phyloP scores from a whole-genome alignment of 768 basidiomycete species.

The Suillus plorans region DNA sequence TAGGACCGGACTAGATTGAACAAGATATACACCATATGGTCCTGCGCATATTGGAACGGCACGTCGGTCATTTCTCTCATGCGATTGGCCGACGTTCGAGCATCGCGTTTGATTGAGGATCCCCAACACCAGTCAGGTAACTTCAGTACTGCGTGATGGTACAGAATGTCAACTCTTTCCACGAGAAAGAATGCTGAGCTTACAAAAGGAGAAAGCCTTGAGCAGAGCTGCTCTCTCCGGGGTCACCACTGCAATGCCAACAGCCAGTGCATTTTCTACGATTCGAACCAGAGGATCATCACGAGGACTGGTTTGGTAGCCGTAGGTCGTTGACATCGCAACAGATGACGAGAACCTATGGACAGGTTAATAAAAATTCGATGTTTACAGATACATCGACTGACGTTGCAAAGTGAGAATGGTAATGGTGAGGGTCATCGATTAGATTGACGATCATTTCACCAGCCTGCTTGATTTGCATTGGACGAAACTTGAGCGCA shows the following conservation, averaged over 20 bases:
- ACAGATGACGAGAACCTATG: conserved; percentile 9
- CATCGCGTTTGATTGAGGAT: conserved; percentile 8
- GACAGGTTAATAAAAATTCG: conserved; percentile 1
- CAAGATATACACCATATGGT: conserved; percentile 8
- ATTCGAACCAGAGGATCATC: conserved; percentile 8
- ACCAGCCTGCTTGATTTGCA: conserved; percentile 23
- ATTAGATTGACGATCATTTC: conserved; percentile 26
- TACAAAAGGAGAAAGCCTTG: conserved; percentile 7
- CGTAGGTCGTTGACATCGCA: conserved; percentile 2
- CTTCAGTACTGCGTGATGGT: conserved; percentile 5
- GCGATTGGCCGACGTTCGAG: background rate
- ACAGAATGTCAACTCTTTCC: background rate
- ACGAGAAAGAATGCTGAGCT: conserved; percentile 5
- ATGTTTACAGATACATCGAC: conserved; percentile 5
- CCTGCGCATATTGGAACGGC: conserved; percentile 6
- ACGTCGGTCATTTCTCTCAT: background rate
- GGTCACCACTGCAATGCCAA: background rate
- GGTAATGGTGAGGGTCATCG: conserved; percentile 29
- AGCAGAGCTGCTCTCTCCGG: conserved; percentile 5
- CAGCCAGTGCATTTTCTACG: background rate
- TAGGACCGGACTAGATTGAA: background rate
- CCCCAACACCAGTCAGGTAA: conserved; percentile 16
- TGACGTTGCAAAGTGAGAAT: conserved; percentile 19
- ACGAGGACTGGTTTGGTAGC: background rate
- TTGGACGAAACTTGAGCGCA: conserved; percentile 20